Evolutionary conservation across 495 filamentous ascomycete species (phyloP).

Genomic region (Pseudoneurospora amorphoporcata): DNA sequence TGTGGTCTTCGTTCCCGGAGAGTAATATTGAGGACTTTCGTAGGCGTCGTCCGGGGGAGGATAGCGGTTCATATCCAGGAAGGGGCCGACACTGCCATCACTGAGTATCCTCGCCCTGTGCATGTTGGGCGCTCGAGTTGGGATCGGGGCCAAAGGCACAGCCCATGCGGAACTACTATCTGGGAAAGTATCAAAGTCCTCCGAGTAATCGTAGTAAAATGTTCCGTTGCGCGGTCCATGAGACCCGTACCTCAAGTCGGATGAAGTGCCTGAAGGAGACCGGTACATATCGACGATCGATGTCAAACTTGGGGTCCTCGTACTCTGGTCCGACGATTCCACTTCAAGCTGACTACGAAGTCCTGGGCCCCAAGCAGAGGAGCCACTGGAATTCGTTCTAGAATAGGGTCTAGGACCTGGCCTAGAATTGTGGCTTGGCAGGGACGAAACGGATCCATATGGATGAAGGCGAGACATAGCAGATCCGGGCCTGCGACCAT

Average conservation of each 20-base stretch:
- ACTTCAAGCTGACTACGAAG: slow-evolving; percentile 1
- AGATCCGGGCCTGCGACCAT: slow-evolving; percentile 23
- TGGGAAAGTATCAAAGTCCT: slow-evolving; percentile 30
- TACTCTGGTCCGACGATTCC: slow-evolving; percentile 10
- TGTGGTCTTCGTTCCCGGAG: not conserved
- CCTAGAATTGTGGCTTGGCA: slow-evolving; percentile 19
- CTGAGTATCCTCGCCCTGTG: slow-evolving; percentile 18
- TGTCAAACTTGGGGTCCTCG: slow-evolving; percentile 28
- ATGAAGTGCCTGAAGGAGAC: slow-evolving; percentile 11
- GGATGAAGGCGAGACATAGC: slow-evolving; percentile 22
- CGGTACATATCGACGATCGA: slow-evolving; percentile 33
- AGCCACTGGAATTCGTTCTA: not conserved
- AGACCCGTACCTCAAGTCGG: not conserved
- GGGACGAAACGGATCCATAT: slow-evolving; percentile 26
- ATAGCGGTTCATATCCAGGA: slow-evolving; percentile 2
- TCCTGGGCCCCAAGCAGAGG: not conserved
- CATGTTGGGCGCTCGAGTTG: slow-evolving; percentile 20
- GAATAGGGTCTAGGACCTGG: slow-evolving; percentile 13
- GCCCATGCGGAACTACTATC: slow-evolving; percentile 5
- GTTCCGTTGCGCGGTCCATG: not conserved
- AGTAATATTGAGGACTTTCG: not conserved
- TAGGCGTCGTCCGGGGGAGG: not conserved
- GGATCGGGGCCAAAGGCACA: slow-evolving; percentile 25
- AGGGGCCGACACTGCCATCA: slow-evolving; percentile 16
- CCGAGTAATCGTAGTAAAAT: slow-evolving; percentile 44